Evolutionary conservation across 306 rosid species (phyloP).

Genomic region (Glycine soja): DNA sequence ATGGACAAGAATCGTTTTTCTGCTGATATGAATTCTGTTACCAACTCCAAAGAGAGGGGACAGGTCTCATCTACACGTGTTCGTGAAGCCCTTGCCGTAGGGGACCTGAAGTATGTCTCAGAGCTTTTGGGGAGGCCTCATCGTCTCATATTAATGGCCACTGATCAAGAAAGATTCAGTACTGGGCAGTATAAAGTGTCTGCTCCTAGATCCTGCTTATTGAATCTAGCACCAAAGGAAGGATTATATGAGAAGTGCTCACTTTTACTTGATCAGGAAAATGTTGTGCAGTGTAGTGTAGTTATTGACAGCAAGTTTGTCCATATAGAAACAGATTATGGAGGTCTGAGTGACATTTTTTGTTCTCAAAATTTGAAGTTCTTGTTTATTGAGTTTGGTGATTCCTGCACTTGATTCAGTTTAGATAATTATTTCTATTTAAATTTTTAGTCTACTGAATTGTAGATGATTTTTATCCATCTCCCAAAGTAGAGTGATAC

Average conservation of each 20-base stretch:
- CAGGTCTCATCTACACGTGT: conserved; percentile 96
- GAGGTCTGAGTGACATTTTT: conserved; percentile 47
- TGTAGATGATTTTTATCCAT: conserved; percentile 31
- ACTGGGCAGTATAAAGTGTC: conserved; percentile 59
- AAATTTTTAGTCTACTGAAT: conserved; percentile 32
- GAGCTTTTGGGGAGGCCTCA: conserved; percentile 87
- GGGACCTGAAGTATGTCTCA: conserved; percentile 84
- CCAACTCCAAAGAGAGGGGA: conserved; percentile 76
- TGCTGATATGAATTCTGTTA: conserved; percentile 45
- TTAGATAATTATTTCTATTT: conserved; percentile 40
- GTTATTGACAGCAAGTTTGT: conserved; percentile 68
- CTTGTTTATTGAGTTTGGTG: conserved; percentile 77
- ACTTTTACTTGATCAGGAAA: conserved; percentile 53
- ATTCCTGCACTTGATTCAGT: conserved; percentile 57
- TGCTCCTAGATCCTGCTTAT: conserved; percentile 68
- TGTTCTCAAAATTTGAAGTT: conserved; percentile 58
- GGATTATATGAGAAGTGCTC: conserved; percentile 80
- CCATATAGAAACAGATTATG: conserved; percentile 69
- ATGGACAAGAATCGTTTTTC: conserved; percentile 72
- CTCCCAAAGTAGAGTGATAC: not conserved
- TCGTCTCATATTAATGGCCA: conserved; percentile 69
- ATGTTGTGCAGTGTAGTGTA: conserved; percentile 64
- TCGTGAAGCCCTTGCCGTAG: conserved; percentile 75
- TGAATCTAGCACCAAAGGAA: conserved; percentile 90
- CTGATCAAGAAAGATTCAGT: conserved; percentile 55